A percentile compares a stretch with the other conserved stretches of the same genome.
phyloP scores from a whole-genome alignment of 2,329 filamentous ascomycete species.

The Colletotrichum incanum region DNA sequence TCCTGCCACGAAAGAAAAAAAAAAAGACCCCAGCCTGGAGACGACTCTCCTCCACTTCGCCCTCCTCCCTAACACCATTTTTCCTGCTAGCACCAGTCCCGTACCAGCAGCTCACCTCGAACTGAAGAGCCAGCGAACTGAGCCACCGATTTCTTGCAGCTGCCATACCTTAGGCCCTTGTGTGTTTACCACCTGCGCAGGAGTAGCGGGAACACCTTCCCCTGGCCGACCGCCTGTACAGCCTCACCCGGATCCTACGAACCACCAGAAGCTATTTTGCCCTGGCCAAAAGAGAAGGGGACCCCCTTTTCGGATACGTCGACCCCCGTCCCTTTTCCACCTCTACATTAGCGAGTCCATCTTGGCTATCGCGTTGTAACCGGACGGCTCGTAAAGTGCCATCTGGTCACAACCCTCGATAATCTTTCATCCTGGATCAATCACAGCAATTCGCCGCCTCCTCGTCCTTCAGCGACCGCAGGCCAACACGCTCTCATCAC shows the following conservation, averaged over 20 bases:
- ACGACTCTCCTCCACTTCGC: conserved; percentile 37
- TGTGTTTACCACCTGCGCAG: conserved; percentile 3
- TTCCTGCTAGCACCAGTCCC: conserved; percentile 27
- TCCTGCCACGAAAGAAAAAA: conserved; percentile 1
- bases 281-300: conserved; percentile 23
- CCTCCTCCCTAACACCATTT: conserved; percentile 30
- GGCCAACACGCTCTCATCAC: conserved; percentile 49
- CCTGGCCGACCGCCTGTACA: conserved; percentile 28
- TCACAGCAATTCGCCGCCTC: conserved; percentile 41
- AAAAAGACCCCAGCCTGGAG: conserved; percentile 25
- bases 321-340: conserved; percentile 34
- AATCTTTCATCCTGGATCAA: conserved; percentile 44
- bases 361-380: conserved; percentile 41
- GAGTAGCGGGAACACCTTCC: conserved; percentile 5
- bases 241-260: conserved; percentile 29
- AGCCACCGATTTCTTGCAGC: conserved; percentile 23
- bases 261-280: conserved; percentile 18
- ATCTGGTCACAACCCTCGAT: conserved; percentile 44
- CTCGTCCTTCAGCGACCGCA: conserved; percentile 49
- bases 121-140: conserved; percentile 6
- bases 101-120: conserved; percentile 18
- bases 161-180: conserved; percentile 9
- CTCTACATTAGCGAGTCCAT: conserved; percentile 35
- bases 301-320: conserved; percentile 41
- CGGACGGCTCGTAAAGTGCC: conserved; percentile 43